Percentiles rank a stretch among this genome's conserved stretches.
Evolutionary conservation across 139 green algal species (phyloP).

Genomic region (Chlamydomonas eustigma): DNA sequence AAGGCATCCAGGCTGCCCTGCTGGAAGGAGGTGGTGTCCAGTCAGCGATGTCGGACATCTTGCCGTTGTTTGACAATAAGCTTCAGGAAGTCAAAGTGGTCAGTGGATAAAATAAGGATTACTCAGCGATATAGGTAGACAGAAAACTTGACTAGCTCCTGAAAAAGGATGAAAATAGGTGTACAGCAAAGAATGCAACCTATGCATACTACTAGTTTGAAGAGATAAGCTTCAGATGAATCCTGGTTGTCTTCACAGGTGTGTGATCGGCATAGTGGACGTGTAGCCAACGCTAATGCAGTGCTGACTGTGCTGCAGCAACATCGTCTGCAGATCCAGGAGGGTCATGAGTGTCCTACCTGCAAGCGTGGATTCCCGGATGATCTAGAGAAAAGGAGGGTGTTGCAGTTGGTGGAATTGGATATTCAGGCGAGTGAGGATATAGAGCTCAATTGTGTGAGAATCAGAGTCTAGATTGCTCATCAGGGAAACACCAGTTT

Average conservation of each 20-base stretch:
- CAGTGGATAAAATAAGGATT: background rate
- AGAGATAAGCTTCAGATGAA: too few species aligned
- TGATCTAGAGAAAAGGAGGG: constrained; percentile 7
- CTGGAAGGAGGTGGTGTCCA: too few species aligned
- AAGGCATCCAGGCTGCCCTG: background rate
- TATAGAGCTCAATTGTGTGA: too few species aligned
- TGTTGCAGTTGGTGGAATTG: constrained; percentile 22
- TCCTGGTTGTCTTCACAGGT: too few species aligned
- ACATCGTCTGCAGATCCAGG: background rate
- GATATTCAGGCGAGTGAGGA: constrained; percentile 17
- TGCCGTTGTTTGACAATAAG: background rate
- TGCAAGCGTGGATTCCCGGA: constrained; percentile 15
- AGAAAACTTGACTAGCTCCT: too few species aligned
- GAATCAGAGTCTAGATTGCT: too few species aligned
- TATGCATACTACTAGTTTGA: too few species aligned
- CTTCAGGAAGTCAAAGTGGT: background rate
- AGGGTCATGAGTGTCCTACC: constrained; percentile 7
- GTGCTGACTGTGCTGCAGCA: background rate
- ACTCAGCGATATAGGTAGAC: too few species aligned
- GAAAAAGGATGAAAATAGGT: too few species aligned
- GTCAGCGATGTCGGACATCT: background rate
- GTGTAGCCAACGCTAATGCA: background rate
- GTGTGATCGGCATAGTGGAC: background rate
- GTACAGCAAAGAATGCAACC: too few species aligned
- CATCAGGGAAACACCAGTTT: too few species aligned